Percentiles rank a stretch among this genome's conserved stretches.
These are phyloP conservation scores for Deinandra increscens DNA, from an alignment of 129 eudicot species.

Conservation along the genomic window DNA sequence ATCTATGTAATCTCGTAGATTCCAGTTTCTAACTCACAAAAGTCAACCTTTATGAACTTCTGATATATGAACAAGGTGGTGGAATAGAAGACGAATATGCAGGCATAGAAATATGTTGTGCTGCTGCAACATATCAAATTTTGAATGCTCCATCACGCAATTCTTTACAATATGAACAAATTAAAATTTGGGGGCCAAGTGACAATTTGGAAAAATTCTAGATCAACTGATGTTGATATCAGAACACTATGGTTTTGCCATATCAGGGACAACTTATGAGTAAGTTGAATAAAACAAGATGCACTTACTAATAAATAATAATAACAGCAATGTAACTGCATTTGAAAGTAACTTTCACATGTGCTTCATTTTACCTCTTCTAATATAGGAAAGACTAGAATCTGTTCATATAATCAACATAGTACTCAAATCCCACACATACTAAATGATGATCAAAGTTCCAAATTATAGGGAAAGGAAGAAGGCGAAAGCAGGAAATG, in stretches of 20 bases:
- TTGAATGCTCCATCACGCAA: neutral
- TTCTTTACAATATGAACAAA: neutral
- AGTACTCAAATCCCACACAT: no score
- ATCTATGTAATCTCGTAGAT: no score
- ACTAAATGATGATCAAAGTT: no score
- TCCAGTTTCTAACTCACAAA: no score
- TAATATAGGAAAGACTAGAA: no score
- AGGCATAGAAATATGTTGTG: neutral
- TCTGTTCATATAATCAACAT: no score
- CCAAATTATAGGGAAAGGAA: no score
- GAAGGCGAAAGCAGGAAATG: no score
- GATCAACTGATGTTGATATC: neutral
- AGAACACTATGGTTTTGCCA: neutral
- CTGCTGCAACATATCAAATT: neutral
- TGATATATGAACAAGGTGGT: neutral
- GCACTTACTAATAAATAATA: neutral
- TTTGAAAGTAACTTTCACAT: neutral
- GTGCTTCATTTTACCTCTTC: neutral
- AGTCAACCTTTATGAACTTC: no score
- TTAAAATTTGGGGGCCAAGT: conserved; percentile 4
- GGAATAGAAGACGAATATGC: neutral
- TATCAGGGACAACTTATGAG: neutral
- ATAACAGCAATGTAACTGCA: neutral
- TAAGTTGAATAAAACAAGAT: neutral
- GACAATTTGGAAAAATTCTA: neutral